phyloP scores from a whole-genome alignment of 169 alveolate genomes.

The Cryptosporidium bovis region DNA sequence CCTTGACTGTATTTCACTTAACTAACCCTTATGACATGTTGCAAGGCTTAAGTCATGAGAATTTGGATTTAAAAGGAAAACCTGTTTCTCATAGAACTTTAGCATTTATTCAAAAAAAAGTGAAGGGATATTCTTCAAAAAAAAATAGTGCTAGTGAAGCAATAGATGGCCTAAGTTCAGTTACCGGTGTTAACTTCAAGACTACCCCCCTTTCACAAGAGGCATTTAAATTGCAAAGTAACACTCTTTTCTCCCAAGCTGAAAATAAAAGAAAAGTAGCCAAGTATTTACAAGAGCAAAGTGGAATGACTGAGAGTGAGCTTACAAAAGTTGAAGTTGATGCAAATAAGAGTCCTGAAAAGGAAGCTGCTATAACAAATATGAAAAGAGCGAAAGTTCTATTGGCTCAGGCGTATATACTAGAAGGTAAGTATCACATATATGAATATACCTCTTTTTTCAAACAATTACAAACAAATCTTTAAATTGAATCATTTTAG shows the following conservation, averaged over 20 bases:
- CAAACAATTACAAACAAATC: not conserved
- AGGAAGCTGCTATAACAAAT: conserved; percentile 50
- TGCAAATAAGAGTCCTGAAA: conserved; percentile 51
- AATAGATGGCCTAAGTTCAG: conserved; percentile 5
- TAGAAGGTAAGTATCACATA: conserved; percentile 40
- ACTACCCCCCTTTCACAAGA: conserved; percentile 64
- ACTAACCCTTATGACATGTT: conserved; percentile 66
- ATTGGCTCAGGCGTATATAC: conserved; percentile 69
- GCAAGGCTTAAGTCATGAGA: conserved; percentile 62
- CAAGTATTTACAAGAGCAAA: conserved; percentile 65
- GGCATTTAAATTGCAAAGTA: conserved; percentile 65
- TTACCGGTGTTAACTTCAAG: conserved; percentile 49
- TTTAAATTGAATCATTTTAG: conserved; percentile 19
- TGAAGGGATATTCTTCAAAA: conserved; percentile 11
- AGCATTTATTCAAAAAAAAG: conserved; percentile 38
- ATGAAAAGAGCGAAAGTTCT: conserved; percentile 66
- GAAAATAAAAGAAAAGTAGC: conserved; percentile 60
- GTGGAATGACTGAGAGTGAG: conserved; percentile 63
- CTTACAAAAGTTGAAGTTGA: conserved; percentile 14
- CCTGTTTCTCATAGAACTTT: conserved; percentile 68
- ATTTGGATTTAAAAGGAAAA: conserved; percentile 23
- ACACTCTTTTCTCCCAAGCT: conserved; percentile 52
- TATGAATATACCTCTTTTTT: not conserved
- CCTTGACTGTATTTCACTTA: conserved; percentile 58
- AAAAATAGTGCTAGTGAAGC: conserved; percentile 2